Base-by-base conservation (phyloP, 192 early-diverging fungal genomes). In the Spizellomyces punctatus region DNA sequence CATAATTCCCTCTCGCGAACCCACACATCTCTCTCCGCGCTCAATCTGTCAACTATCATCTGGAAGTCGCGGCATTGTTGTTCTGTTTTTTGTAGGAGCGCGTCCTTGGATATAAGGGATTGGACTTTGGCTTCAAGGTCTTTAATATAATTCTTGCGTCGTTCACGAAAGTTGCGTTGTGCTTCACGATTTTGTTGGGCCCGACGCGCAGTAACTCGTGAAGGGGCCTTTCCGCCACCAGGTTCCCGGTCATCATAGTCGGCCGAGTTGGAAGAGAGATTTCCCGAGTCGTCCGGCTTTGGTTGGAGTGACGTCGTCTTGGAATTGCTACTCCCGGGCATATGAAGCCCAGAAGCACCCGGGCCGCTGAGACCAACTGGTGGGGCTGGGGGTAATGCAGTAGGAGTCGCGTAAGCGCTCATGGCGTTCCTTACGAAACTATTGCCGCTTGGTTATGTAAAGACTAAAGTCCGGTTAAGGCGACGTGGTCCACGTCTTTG, bases 161-260 rank as follows among this genome's bases (percentile, higher is more conserved):
- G 87, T 76, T 95, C 92, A 50, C 94, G 89, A 78, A 96, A 96
- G 6, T 91, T 91, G 4, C 92, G 85, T 78, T 96, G 94, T 5
- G 94, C 94, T 5, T 90, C 92, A 14, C 94, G 85, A 76, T 96
- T 96, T 74, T 96, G 94, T 43, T 72, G 55, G 10, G 76, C 76
- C 16, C 76, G 70, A 17, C 64, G 46, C 10, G 71, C 63, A 3
- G 71, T 67, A n/a, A 71, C 69, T 45, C 75, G 67, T 14, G 66
- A 63, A 9, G 67, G 64, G 0, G 65, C 70, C 50, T 58, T 63
- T 10, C 60, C 60, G 0, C 73, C 73, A 1, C 48, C 73, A 6
- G 50, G 36, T 12, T 63, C 45, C 14, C 60, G 71, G 10, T 63
- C 71, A 22, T 72, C 71, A 42, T 16, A 61, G 59, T 54, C 50